These are phyloP conservation scores for Trichoderma arundinaceum DNA, from an alignment of 2,329 filamentous ascomycete genomes.

Conservation along the genomic window DNA sequence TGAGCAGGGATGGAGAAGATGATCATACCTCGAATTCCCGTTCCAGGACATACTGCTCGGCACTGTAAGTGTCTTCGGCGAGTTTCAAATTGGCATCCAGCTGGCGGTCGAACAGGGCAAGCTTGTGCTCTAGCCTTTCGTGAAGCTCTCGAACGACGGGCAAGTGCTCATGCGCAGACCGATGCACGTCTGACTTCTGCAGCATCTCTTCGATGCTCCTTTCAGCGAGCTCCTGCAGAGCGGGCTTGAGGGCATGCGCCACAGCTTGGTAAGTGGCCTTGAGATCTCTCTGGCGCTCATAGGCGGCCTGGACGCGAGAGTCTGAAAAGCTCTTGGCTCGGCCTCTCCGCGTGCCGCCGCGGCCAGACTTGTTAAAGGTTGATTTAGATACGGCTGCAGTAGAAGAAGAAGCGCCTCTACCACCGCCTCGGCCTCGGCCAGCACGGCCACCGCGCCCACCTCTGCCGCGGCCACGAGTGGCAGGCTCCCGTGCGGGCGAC, in stretches of 20 bases:
- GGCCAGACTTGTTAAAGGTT: slow-evolving; percentile 46
- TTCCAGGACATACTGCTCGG: slow-evolving; percentile 44
- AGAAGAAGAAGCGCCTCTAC: slow-evolving; percentile 40
- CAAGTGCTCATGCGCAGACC: slow-evolving; percentile 59
- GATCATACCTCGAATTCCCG: slow-evolving; percentile 49
- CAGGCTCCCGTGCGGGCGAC: slow-evolving; percentile 46
- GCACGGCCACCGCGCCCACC: slow-evolving; percentile 43
- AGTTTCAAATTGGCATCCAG: slow-evolving; percentile 45
- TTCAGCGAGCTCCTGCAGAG: slow-evolving; percentile 69
- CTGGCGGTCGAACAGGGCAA: slow-evolving; percentile 42
- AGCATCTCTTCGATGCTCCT: slow-evolving; percentile 63
- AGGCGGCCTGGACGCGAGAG: slow-evolving; percentile 60
- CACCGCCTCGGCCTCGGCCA: slow-evolving; percentile 34
- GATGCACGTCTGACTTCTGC: slow-evolving; percentile 58
- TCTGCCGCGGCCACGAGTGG: slow-evolving; percentile 46
- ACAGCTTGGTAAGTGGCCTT: slow-evolving; percentile 69
- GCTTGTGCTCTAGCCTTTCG: slow-evolving; percentile 41
- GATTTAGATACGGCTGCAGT: slow-evolving; percentile 44
- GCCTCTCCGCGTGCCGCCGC: slow-evolving; percentile 52
- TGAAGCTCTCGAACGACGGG: slow-evolving; percentile 58
- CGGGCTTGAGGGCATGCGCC: slow-evolving; percentile 65
- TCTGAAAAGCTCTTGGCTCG: slow-evolving; percentile 63
- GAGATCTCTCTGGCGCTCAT: slow-evolving; percentile 69
- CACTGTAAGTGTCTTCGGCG: slow-evolving; percentile 48
- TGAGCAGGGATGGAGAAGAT: slow-evolving; percentile 33